Percentiles rank a stretch among this genome's conserved stretches.
These are phyloP conservation scores for Plasmodium gonderi DNA, from an alignment of 169 alveolate genomes.

Conservation along the genomic window DNA sequence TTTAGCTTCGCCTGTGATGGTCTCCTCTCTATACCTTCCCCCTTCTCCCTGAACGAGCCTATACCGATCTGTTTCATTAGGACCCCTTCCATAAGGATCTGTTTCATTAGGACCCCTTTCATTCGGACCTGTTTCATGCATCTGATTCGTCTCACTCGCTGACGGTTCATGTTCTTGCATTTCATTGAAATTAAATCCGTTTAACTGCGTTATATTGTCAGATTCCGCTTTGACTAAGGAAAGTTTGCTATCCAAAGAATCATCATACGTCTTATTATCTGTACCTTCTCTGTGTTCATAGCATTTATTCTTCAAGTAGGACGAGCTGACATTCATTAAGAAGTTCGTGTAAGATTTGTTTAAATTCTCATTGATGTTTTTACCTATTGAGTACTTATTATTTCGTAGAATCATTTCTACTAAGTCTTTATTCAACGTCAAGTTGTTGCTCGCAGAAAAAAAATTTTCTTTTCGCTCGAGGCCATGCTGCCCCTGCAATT, in stretches of 20 bases:
- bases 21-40: neutral
- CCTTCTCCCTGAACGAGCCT: neutral
- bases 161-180: neutral
- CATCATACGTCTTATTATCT: neutral
- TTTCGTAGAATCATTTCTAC: slow-evolving; percentile 53
- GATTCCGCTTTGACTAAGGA: too few species aligned
- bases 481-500: neutral
- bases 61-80: neutral
- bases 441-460: neutral
- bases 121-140: neutral
- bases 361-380: neutral
- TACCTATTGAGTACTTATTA: slow-evolving; percentile 25
- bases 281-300: neutral
- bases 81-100: neutral
- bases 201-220: too few species aligned
- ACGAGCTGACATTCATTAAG: slow-evolving; percentile 34
- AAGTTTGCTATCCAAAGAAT: too few species aligned
- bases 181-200: neutral
- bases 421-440: slow-evolving; percentile 13
- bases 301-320: slow-evolving; percentile 9
- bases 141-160: neutral
- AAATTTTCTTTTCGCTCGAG: neutral
- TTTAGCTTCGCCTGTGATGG: neutral
- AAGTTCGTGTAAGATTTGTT: slow-evolving; percentile 31
- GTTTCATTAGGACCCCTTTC: neutral